Conservation (phyloP, 139 green algal species). For the Asterochloris sp. region DNA sequence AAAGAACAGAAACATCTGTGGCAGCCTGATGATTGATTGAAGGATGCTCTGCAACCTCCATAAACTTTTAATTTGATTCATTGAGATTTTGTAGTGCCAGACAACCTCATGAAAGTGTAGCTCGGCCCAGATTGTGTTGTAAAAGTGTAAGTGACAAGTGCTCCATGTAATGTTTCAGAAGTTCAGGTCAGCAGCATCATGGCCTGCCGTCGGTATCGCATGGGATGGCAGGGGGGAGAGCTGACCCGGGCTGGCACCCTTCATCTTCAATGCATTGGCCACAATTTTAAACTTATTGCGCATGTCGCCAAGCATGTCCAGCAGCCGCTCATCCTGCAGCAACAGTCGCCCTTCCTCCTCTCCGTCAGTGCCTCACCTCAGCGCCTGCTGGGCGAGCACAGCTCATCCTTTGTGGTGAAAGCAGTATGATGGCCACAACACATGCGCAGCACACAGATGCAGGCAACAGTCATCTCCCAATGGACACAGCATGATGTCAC, state of each 20-base stretch:
- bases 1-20: not conserved
- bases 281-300: slow-evolving; percentile 64
- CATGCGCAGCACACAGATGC: not conserved
- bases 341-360: not conserved
- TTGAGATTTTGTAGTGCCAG: not conserved
- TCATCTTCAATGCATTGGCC: slow-evolving; percentile 40
- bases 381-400: not conserved
- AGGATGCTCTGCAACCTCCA: not conserved
- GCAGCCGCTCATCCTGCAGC: slow-evolving; percentile 62
- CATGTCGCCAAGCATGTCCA: slow-evolving; percentile 57
- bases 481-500: not conserved
- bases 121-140: not conserved
- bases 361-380: not conserved
- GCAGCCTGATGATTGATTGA: too few species aligned
- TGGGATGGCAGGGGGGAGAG: not conserved
- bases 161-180: not conserved
- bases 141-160: not conserved
- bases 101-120: not conserved
- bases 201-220: not conserved
- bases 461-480: not conserved
- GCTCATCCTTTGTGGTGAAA: not conserved
- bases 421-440: not conserved
- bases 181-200: not conserved
- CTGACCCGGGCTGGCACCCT: slow-evolving; percentile 3
- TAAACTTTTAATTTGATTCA: not conserved